Conservation (phyloP, 2,329 filamentous ascomycete genomes). For the Calcarisporium arbuscula region DNA sequence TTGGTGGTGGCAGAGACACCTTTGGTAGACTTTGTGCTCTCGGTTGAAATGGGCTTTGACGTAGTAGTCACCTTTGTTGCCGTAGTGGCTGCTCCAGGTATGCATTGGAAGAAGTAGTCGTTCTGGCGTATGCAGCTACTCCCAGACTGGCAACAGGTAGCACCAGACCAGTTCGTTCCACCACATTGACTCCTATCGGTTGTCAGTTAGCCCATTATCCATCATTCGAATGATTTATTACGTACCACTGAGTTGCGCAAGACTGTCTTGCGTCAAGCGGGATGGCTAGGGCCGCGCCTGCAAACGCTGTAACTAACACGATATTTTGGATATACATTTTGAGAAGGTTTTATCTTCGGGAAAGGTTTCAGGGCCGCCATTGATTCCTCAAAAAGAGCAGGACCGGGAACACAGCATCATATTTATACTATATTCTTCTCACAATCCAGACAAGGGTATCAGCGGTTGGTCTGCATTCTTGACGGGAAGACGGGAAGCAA, state of each 20-base stretch:
- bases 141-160: slow-evolving; percentile 37
- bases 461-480: too few species aligned
- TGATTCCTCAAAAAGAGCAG: too few species aligned
- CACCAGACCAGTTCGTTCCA: slow-evolving; percentile 35
- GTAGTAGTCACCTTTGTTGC: slow-evolving; percentile 16
- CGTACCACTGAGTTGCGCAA: slow-evolving; percentile 27
- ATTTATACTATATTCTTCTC: too few species aligned
- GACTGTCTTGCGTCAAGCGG: slow-evolving; percentile 33
- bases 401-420: too few species aligned
- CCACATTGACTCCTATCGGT: slow-evolving; percentile 32
- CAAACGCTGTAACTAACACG: slow-evolving; percentile 6
- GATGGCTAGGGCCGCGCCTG: slow-evolving; percentile 27
- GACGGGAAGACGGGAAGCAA: too few species aligned
- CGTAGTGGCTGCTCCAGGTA: slow-evolving; percentile 15
- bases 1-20: too few species aligned
- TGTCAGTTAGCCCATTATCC: not conserved
- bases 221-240: slow-evolving; percentile 10
- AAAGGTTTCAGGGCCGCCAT: too few species aligned
- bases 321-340: not conserved
- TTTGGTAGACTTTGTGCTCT: too few species aligned
- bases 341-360: too few species aligned
- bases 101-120: slow-evolving; percentile 30
- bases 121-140: slow-evolving; percentile 28
- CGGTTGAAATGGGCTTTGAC: too few species aligned
- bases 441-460: too few species aligned